Evolutionary conservation across 768 basidiomycete genomes (phyloP).

Genomic region (Amanita thiersii): DNA sequence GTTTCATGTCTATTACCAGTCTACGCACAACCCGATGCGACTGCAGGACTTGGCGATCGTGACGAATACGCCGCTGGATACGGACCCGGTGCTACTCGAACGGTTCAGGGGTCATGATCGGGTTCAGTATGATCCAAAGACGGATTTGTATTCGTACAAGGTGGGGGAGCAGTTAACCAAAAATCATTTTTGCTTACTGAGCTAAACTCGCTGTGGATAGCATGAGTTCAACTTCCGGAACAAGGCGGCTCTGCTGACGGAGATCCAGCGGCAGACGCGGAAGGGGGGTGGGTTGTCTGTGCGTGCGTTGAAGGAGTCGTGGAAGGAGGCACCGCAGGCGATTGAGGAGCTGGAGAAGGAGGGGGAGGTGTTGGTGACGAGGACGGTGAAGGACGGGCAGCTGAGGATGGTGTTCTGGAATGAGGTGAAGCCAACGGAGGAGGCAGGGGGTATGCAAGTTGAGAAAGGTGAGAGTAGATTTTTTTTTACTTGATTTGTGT

Average conservation of each 20-base stretch:
- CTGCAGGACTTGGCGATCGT: conserved; percentile 82
- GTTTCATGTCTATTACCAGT: conserved; percentile 24
- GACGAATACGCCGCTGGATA: conserved; percentile 69
- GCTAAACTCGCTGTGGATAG: conserved; percentile 26
- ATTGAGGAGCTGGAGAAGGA: conserved; percentile 88
- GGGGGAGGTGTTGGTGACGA: conserved; percentile 82
- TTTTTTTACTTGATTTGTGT: not conserved
- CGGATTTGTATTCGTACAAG: conserved; percentile 81
- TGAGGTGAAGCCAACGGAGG: conserved; percentile 72
- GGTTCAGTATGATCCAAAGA: conserved; percentile 74
- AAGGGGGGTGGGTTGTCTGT: conserved; percentile 83
- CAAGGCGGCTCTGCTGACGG: conserved; percentile 74
- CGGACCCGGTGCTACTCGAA: conserved; percentile 62
- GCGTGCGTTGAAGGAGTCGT: conserved; percentile 79
- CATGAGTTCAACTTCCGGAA: conserved; percentile 83
- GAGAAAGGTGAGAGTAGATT: conserved; percentile 60
- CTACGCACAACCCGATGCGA: conserved; percentile 73
- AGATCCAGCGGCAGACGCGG: conserved; percentile 79
- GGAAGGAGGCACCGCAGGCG: conserved; percentile 79
- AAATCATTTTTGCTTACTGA: not conserved
- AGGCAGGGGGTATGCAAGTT: conserved; percentile 59
- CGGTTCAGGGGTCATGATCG: conserved; percentile 79
- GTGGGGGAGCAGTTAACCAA: conserved; percentile 30
- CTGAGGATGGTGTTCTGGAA: conserved; percentile 87
- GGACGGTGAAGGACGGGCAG: conserved; percentile 77